Base-by-base conservation (phyloP, 2,329 filamentous ascomycete species). In the Juglanconis sp. region DNA sequence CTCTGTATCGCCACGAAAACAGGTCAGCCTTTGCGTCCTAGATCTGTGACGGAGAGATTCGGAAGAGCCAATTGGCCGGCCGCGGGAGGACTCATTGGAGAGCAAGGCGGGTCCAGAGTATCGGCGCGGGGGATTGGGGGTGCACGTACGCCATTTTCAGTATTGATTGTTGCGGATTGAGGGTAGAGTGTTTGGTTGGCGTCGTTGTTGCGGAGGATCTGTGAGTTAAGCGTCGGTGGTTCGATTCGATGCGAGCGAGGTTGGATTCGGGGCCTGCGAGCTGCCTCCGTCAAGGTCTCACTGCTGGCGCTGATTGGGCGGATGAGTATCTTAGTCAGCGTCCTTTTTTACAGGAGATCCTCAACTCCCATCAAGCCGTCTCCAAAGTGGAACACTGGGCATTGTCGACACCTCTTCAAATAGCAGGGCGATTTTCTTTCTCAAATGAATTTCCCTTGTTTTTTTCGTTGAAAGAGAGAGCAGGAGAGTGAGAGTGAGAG, bases 131-230 rank as follows among this genome's bases (percentile, higher is more conserved):
- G 6, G n/a, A 6, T 13, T 15, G 34, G 5, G 30, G 53, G 15
- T 38, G 9, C 9, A 71, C 70, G 30, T 71, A 72, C 70, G 62
- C 66, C 70, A 72, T 72, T 62, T 64, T 71, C 63, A 60, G 59
- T 61, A 64, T 63, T 6, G 54, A 36, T 65, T 55, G 50, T 53
- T 62, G 57, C 52, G 58, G 57, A 60, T 61, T 51, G 60, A 65
- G 54, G 52, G 55, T 62, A 53, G 57, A 62, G 66, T 65, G 64
- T 66, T 59, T 64, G 62, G 65, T 65, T 63, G 64, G 65, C 66
- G 67, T 56, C 44, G 61, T 54, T 60, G 61, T 47, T 59, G 57
- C 38, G 40, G 34, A 46, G 61, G 11, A 38, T 57, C 38, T 24
- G 54, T 34, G 17, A 24, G 42, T 36, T 42, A 36, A 53, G 34